Base-by-base conservation (phyloP, 306 rosid genomes). In the Albizia julibrissin region DNA sequence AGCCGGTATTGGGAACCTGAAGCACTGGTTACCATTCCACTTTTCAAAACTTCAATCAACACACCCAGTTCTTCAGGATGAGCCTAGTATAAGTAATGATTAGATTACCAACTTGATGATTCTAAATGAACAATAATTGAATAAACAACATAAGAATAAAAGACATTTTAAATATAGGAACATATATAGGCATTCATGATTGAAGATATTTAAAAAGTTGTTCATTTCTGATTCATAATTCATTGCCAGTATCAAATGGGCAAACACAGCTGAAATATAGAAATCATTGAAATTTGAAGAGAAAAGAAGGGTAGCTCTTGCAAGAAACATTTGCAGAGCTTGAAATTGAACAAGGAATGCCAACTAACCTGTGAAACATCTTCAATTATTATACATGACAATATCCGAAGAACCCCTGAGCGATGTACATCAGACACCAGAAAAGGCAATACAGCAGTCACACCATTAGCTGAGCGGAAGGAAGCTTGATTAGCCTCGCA, bases 381-480 rank as follows among this genome's bases (percentile, higher is more conserved):
- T 88, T 92, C 99, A 84, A 94, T 96, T 68, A 96, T 87, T 86
- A 96, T 86, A 83, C 97, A 94, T 72, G 98, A 92, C 87, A 96
- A 86, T 84, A 88, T 88, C 87, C 99, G 87, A 77, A 96, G 97
- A 76, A 92, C 98, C 87, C 99, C 98, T 21, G 88, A 84, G 43
- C 97, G 98, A 87, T 96, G 99, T 81, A 84, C 83, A 80, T 92
- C 88, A 77, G 97, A 96, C 75, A 92, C 97, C 75, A 96, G 84
- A 85, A 96, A 92, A 69, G 99, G 99, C 43, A 96, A 91, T 73
- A 96, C 67, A 52, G 86, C 82, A 83, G 94, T 83, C 88, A 94
- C 89, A 61, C 99, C 98, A 86, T 88, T 88, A 88, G 94, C 89
- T 46, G 85, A 84, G 84, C 99, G 99, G 72, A 96, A 94, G 75